A percentile compares a stretch with the other conserved stretches of the same genome.
Evolutionary conservation across 441 rosid species (phyloP).

Genomic region (Bocquillonia castaneifolia): DNA sequence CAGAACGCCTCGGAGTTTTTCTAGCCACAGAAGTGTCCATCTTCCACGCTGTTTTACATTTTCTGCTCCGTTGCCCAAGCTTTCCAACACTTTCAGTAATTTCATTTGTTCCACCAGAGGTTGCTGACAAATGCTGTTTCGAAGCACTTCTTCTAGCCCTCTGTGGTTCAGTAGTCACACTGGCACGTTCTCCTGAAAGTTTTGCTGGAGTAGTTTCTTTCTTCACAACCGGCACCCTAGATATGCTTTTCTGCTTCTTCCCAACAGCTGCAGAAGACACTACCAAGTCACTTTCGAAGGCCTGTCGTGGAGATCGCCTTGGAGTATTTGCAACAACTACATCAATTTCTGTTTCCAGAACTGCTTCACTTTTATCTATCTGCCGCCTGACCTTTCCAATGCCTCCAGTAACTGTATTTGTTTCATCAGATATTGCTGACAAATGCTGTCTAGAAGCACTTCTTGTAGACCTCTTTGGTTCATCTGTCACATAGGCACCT

Average conservation of each 20-base stretch:
- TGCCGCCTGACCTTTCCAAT: slow-evolving; percentile 3
- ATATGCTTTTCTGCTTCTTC: slow-evolving; percentile 28
- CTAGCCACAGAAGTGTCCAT: slow-evolving; percentile 11
- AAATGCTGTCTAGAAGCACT: slow-evolving; percentile 20
- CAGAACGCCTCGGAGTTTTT: slow-evolving; percentile 21
- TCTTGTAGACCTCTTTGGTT: slow-evolving; percentile 16
- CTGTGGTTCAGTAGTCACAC: background rate
- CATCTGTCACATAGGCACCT: background rate
- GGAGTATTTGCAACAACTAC: background rate
- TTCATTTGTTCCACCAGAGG: slow-evolving; percentile 6
- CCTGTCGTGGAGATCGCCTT: slow-evolving; percentile 20
- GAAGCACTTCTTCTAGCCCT: slow-evolving; percentile 24
- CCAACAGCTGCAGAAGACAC: slow-evolving; percentile 15
- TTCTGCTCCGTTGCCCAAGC: no score
- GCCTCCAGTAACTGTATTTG: slow-evolving; percentile 9
- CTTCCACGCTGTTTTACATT: slow-evolving; percentile 12
- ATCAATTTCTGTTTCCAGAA: slow-evolving; percentile 12
- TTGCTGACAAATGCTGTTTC: slow-evolving; percentile 10
- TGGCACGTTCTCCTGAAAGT: slow-evolving; percentile 4
- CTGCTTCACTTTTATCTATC: slow-evolving; percentile 19
- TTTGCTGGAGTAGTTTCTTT: slow-evolving; percentile 17
- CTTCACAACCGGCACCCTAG: slow-evolving; percentile 10
- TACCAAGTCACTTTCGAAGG: slow-evolving; percentile 6
- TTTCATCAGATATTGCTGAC: background rate
- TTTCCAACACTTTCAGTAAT: slow-evolving; percentile 3